Conservation (phyloP, 176 grass and related monocot species). For the Cenchrus purpureus region DNA sequence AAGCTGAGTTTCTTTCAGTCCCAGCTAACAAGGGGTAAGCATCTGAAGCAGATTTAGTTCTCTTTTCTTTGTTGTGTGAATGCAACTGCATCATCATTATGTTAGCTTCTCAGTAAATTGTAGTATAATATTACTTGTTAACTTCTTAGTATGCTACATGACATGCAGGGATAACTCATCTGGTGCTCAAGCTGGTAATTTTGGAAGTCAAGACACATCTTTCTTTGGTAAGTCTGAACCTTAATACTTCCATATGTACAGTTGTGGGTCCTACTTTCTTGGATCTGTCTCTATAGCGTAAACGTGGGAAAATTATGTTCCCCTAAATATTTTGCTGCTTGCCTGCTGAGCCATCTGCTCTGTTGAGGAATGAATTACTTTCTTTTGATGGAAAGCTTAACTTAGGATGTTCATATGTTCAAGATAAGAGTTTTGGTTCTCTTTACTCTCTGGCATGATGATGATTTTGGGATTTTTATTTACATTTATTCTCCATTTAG, state of each 20-base stretch:
- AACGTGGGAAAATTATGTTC: not conserved
- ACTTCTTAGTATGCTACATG: constrained; percentile 29
- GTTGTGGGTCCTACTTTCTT: constrained; percentile 3
- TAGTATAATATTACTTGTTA: constrained; percentile 32
- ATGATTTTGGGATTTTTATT: constrained; percentile 28
- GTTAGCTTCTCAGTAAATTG: not conserved
- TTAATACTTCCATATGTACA: constrained; percentile 30
- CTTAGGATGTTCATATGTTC: not conserved
- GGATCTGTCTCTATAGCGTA: constrained; percentile 23
- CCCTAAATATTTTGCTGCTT: not conserved
- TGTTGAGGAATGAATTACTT: not conserved
- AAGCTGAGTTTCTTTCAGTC: constrained; percentile 76
- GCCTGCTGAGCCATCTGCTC: not conserved
- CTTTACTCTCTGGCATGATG: not conserved
- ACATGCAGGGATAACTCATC: constrained; percentile 54
- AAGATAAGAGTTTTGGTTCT: not conserved
- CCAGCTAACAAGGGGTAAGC: constrained; percentile 75
- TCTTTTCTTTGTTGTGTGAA: constrained; percentile 12
- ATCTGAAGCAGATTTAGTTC: constrained; percentile 33
- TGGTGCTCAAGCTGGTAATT: constrained; percentile 55
- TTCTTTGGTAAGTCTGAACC: constrained; percentile 46
- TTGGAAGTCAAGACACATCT: constrained; percentile 61
- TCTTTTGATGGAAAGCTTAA: not conserved
- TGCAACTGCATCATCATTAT: not conserved
- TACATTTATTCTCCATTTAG: constrained; percentile 53